Conservation (phyloP, 176 grass and related monocot genomes). For the Musa itinerans region DNA sequence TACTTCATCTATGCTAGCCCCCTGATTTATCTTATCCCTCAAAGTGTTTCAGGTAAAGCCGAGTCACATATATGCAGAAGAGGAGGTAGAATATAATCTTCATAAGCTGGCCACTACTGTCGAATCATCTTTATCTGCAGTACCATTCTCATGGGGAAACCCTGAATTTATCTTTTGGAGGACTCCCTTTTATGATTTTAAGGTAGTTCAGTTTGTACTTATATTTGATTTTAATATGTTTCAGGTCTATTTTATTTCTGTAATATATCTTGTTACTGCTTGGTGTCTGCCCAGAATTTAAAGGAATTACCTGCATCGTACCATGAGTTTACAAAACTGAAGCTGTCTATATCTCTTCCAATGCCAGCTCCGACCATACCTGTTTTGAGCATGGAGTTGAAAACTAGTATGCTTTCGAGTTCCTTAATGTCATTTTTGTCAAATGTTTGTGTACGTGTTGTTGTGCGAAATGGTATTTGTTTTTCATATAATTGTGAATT, state of each 20-base stretch:
- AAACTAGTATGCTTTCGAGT: conserved; percentile 45
- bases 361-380: conserved; percentile 46
- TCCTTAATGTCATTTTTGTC: background rate
- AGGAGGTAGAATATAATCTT: conserved; percentile 63
- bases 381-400: conserved; percentile 50
- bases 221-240: conserved; percentile 1
- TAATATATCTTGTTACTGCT: conserved; percentile 1
- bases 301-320: conserved; percentile 38
- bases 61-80: conserved; percentile 73
- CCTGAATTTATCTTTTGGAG: conserved; percentile 68
- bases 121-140: conserved; percentile 55
- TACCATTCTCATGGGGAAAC: conserved; percentile 43
- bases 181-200: conserved; percentile 59
- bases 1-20: background rate
- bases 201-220: conserved; percentile 41
- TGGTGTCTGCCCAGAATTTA: conserved; percentile 52
- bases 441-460: background rate
- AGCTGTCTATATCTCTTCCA: conserved; percentile 37
- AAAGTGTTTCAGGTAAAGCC: conserved; percentile 68
- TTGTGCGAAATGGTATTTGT: background rate
- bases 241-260: background rate
- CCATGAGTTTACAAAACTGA: conserved; percentile 49
- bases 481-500: background rate
- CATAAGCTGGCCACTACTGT: conserved; percentile 45
- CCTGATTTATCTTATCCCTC: background rate